A percentile compares a stretch with the other conserved stretches of the same genome.
These are phyloP conservation scores for Pseudogymnoascus destructans DNA, from an alignment of 2,329 filamentous ascomycete genomes.

Conservation along the genomic window DNA sequence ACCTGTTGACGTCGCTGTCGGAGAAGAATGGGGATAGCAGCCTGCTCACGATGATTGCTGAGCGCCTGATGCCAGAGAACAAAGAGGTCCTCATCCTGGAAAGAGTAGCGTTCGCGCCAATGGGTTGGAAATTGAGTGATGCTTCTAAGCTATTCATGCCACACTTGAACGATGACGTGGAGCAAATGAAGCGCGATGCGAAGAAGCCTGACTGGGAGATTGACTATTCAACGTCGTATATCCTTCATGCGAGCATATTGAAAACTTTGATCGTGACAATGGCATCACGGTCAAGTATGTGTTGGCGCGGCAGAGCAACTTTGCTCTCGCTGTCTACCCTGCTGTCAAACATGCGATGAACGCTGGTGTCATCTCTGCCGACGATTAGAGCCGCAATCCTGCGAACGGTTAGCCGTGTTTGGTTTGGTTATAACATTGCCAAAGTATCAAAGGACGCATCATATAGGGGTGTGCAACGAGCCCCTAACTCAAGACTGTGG, in stretches of 20 bases:
- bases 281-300: conserved; percentile 17
- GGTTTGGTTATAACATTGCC: background rate
- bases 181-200: conserved; percentile 11
- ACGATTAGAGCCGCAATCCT: background rate
- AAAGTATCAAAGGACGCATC: background rate
- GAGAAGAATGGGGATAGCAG: background rate
- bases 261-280: background rate
- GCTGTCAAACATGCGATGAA: conserved; percentile 15
- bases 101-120: conserved; percentile 19
- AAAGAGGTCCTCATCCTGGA: conserved; percentile 19
- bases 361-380: background rate
- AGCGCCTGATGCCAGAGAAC: conserved; percentile 17
- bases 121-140: conserved; percentile 17
- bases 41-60: conserved; percentile 20
- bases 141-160: conserved; percentile 11
- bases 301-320: conserved; percentile 16
- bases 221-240: conserved; percentile 22
- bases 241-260: conserved; percentile 15
- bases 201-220: conserved; percentile 17
- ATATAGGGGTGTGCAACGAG: background rate
- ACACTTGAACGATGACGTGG: conserved; percentile 6
- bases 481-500: background rate
- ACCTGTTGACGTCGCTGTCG: background rate
- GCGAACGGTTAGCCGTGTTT: background rate
- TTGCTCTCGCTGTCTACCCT: conserved; percentile 16